phyloP scores from a whole-genome alignment of 805 yeast genomes.

The Kurtzmaniella fragi region DNA sequence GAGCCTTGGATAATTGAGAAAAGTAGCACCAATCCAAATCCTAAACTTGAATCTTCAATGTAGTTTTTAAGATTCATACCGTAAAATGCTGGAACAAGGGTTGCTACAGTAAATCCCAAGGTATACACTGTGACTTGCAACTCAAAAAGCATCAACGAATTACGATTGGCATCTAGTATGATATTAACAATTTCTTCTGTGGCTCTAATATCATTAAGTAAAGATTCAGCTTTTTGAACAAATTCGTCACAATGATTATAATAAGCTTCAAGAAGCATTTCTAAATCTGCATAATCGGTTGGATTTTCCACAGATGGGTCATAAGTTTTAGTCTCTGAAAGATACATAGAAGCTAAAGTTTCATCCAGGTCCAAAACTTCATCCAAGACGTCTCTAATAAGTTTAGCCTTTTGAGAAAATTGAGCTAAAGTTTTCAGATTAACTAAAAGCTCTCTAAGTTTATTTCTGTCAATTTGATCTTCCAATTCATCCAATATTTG shows the following conservation, averaged over 20 bases:
- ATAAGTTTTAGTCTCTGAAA: constrained; percentile 39
- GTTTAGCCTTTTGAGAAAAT: constrained; percentile 68
- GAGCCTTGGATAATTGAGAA: constrained; percentile 52
- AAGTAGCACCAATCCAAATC: constrained; percentile 55
- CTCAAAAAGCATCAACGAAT: constrained; percentile 82
- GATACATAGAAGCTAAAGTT: constrained; percentile 73
- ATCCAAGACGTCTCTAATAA: constrained; percentile 78
- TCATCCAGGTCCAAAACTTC: constrained; percentile 85
- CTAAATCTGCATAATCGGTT: constrained; percentile 59
- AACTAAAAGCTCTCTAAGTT: constrained; percentile 66
- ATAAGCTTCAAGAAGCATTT: constrained; percentile 82
- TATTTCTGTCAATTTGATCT: constrained; percentile 71
- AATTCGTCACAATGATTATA: constrained; percentile 90
- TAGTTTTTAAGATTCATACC: constrained; percentile 83
- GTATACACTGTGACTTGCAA: constrained; percentile 80
- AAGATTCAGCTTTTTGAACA: constrained; percentile 83
- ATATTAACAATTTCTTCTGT: constrained; percentile 93
- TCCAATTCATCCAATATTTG: constrained; percentile 66
- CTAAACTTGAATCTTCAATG: constrained; percentile 61
- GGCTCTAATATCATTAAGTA: constrained; percentile 77
- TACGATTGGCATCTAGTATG: constrained; percentile 86
- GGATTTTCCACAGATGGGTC: constrained; percentile 9
- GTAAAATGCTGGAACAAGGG: constrained; percentile 80
- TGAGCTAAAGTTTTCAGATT: constrained; percentile 66
- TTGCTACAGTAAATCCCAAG: constrained; percentile 78